Conservation (phyloP, 495 filamentous ascomycete genomes). For the Astrothelium macrocarpum region DNA sequence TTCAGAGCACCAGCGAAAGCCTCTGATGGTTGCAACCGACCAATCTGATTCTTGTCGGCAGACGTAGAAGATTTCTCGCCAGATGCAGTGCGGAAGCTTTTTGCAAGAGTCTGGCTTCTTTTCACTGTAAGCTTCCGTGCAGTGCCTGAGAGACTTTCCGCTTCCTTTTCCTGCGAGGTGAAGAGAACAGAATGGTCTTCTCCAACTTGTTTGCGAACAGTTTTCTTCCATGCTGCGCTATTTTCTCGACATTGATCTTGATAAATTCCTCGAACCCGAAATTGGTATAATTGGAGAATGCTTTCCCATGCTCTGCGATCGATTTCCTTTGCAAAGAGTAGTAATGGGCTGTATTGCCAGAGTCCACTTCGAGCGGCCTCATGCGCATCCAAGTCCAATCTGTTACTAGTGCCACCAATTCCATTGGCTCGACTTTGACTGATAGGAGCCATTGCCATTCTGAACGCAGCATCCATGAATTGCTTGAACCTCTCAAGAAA, state of each 20-base stretch:
- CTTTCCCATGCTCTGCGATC: slow-evolving; percentile 70
- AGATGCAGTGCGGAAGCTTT: slow-evolving; percentile 59
- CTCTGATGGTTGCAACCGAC: slow-evolving; percentile 65
- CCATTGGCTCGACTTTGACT: slow-evolving; percentile 13
- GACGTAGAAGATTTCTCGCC: slow-evolving; percentile 53
- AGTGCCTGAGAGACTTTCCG: slow-evolving; percentile 37
- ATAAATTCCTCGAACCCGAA: slow-evolving; percentile 63
- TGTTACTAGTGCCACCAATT: slow-evolving; percentile 24
- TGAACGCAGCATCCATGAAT: slow-evolving; percentile 73
- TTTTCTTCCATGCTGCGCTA: slow-evolving; percentile 69
- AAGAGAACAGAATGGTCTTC: slow-evolving; percentile 75
- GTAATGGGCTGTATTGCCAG: slow-evolving; percentile 75
- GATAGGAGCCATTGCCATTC: slow-evolving; percentile 47
- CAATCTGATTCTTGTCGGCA: slow-evolving; percentile 55
- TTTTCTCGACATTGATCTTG: slow-evolving; percentile 76
- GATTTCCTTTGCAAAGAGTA: slow-evolving; percentile 78
- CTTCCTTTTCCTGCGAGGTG: slow-evolving; percentile 71
- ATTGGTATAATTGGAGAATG: slow-evolving; percentile 69
- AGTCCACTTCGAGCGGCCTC: slow-evolving; percentile 47
- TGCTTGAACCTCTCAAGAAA: slow-evolving; percentile 72
- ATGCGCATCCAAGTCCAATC: slow-evolving; percentile 43
- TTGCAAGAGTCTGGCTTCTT: slow-evolving; percentile 67
- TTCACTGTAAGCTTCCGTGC: slow-evolving; percentile 90
- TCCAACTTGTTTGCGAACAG: slow-evolving; percentile 62
- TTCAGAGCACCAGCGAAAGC: slow-evolving; percentile 71